Conservation (phyloP, 2,329 filamentous ascomycete genomes). For the Cladosporium halotolerans region DNA sequence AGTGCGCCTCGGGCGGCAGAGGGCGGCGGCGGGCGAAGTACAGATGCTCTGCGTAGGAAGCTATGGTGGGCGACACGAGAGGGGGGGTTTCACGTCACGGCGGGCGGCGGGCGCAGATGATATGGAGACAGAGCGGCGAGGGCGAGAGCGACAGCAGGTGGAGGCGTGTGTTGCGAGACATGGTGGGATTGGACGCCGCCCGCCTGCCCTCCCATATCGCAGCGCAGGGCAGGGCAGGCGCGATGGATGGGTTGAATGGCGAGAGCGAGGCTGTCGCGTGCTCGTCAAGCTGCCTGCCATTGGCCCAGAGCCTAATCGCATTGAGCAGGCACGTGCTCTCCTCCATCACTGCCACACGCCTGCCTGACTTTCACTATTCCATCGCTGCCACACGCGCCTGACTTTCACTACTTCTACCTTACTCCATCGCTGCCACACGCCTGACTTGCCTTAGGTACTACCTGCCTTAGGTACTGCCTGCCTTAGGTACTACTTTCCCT, state of each 20-base stretch:
- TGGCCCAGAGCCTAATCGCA: constrained; percentile 1
- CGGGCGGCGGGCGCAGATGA: background rate
- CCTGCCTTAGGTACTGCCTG: too few relatives aligned
- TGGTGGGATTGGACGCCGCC: background rate
- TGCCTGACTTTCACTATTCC: too few relatives aligned
- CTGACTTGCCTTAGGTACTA: too few relatives aligned
- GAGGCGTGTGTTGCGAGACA: background rate
- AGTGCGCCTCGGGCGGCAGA: background rate
- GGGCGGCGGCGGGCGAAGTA: constrained; percentile 22
- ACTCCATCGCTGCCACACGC: too few relatives aligned
- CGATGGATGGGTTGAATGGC: too few relatives aligned
- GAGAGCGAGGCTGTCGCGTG: constrained; percentile 3
- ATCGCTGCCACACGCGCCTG: too few relatives aligned
- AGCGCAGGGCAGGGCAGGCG: too few relatives aligned
- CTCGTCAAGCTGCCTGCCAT: constrained; percentile 4
- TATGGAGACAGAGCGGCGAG: background rate
- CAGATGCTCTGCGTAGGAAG: constrained; percentile 23
- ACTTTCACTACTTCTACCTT: too few relatives aligned
- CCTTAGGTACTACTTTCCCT: too few relatives aligned
- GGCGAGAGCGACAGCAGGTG: background rate
- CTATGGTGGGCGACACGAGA: constrained; percentile 20
- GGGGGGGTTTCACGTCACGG: constrained; percentile 3
- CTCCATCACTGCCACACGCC: background rate
- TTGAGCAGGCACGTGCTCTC: constrained; percentile 8
- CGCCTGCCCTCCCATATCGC: too few relatives aligned